Evolutionary conservation across 345 rosid genomes (phyloP).

Genomic region (Acer yangbiense): DNA sequence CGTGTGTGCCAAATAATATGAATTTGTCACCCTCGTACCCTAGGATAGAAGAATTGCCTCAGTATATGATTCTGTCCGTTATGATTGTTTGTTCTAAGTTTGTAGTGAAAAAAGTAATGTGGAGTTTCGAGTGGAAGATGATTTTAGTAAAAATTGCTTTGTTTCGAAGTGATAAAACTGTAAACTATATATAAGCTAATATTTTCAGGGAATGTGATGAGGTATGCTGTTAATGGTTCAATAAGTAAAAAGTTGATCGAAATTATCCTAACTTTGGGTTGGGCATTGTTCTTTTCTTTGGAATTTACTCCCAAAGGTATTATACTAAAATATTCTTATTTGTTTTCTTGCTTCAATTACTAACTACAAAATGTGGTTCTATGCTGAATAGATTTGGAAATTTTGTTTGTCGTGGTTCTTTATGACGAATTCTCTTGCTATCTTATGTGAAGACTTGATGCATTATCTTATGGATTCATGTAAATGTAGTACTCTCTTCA

Average conservation of each 20-base stretch:
- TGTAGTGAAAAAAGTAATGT: background rate
- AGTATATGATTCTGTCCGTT: too few species aligned
- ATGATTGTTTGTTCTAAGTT: background rate
- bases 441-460: conserved; percentile 11
- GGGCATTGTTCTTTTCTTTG: background rate
- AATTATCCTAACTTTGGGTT: background rate
- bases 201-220: background rate
- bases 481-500: conserved; percentile 7
- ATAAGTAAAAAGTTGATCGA: background rate
- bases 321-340: background rate
- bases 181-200: background rate
- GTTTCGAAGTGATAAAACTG: background rate
- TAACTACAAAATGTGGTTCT: background rate
- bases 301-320: background rate
- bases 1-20: too few species aligned
- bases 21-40: too few species aligned
- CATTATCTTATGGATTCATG: background rate
- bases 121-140: background rate
- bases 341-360: background rate
- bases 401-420: background rate
- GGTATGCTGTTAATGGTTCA: background rate
- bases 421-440: background rate
- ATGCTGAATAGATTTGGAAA: background rate
- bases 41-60: too few species aligned
- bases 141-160: background rate